Base-by-base conservation (phyloP, 2,329 filamentous ascomycete species). In the Fusarium graminum region DNA sequence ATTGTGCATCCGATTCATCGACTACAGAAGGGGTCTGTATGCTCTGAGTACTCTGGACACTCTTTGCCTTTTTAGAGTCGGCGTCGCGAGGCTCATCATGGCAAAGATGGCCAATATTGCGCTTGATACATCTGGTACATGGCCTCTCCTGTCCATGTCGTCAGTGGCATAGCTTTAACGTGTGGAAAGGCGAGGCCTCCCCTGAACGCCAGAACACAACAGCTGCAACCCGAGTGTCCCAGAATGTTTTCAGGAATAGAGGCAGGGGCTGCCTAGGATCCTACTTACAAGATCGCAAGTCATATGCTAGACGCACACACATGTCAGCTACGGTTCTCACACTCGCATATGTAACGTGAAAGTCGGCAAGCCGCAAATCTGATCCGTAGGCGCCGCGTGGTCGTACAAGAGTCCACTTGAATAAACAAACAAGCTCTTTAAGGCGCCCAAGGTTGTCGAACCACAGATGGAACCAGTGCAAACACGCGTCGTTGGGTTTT, bases 71-170 rank as follows among this genome's bases (percentile, higher is more conserved):
- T 80, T 95, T 97, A 61, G 90, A 79, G 65, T 89, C 87, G 70
- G 89, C 84, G 75, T 99, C 94, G 79, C 94, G 90, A 71, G 94
- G 94, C 80, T 98, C 95, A 80, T 99, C 95, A 82, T 97, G 95
- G 80, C 95, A 99, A 70, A 99, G 86, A 80, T 99, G 95, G 74
- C 94, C 95, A 79, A 99, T 99, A 81, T 97, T 97, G 76, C 95
- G 90, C 82, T 98, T 99, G 81, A 98, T 92, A 84, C 95, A 99
- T 81, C 95, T 88, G 74, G 93, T 94, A 86, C 95, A 99, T 75
- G 95, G 95, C 77, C 95, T 90, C 83, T 97, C 93, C 93, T 96
- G 79, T 70, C 54, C 63, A 71, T 59, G 57, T 45, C 57, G 68
- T 77, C 65, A 77, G 75, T 68, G 67, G 51, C 60, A 59, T 63